Percentiles rank a stretch among this genome's conserved stretches.
phyloP scores from a whole-genome alignment of 768 basidiomycete genomes.

The Mrakia frigida region DNA sequence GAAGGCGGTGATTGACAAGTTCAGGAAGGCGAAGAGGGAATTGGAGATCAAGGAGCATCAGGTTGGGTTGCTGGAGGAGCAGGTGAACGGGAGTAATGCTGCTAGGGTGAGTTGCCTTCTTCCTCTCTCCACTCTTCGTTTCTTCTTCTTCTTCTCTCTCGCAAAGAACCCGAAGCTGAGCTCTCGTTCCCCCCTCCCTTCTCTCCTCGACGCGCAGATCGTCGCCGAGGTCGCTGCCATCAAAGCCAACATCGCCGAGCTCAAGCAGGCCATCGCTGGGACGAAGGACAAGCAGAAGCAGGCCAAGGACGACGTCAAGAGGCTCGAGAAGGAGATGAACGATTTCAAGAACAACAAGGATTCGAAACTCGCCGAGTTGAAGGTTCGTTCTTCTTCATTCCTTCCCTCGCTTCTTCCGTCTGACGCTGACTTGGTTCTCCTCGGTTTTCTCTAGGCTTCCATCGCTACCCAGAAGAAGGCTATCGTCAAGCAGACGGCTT shows the following conservation, averaged over 20 bases:
- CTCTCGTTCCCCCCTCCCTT: not conserved
- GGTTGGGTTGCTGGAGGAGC: constrained; percentile 70
- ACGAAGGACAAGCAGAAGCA: constrained; percentile 71
- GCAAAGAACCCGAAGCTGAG: too few relatives aligned
- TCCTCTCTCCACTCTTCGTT: not conserved
- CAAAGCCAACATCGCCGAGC: constrained; percentile 58
- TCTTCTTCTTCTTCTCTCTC: not conserved
- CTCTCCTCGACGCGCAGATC: constrained; percentile 51
- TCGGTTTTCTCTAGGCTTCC: constrained; percentile 51
- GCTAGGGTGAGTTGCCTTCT: constrained; percentile 58
- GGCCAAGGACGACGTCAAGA: constrained; percentile 71
- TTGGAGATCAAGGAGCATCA: constrained; percentile 89
- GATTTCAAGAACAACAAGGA: constrained; percentile 99
- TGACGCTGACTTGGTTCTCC: not conserved
- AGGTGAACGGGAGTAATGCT: constrained; percentile 82
- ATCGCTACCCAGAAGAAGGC: constrained; percentile 75
- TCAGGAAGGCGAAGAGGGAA: constrained; percentile 56
- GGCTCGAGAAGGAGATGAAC: constrained; percentile 91
- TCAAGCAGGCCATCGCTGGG: constrained; percentile 47
- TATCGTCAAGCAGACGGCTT: constrained; percentile 71
- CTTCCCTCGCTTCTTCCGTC: not conserved
- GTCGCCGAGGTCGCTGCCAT: constrained; percentile 70
- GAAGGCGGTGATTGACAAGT: constrained; percentile 44
- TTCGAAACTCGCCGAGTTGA: constrained; percentile 88
- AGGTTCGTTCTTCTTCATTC: constrained; percentile 51